Base-by-base conservation (phyloP, 2,329 filamentous ascomycete genomes). In the Aspergillus niger region DNA sequence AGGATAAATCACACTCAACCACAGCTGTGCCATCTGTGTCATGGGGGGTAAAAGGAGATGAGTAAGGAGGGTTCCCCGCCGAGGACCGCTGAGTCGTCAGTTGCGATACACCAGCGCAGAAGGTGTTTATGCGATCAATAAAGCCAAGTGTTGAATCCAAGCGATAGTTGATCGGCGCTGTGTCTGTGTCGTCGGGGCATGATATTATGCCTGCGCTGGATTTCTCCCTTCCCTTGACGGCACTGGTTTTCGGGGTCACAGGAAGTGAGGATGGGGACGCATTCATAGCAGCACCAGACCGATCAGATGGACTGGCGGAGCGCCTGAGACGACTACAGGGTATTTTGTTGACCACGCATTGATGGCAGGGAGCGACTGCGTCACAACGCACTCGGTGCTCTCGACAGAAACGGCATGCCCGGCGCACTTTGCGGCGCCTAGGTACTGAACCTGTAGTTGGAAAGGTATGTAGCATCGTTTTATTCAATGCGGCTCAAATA, bases 381-480 rank as follows among this genome's bases (percentile, higher is more conserved):
- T 69, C 65, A 22, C 68, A 70, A 8, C 65, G 67, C 10, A 67
- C 62, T 5, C 68, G 68, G 15, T 66, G 65, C 47, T 62, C 54
- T 3, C 68, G 64, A 58, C 68, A 70, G 56, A 64, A 65, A 44
- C 65, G 59, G 39, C 68, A 70, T 10, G 68, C 68, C 15, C 60
- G 60, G 10, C 50, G 26, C 8, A 68, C 61, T 47, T 62, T 65
- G 10, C 60, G 61, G 17, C 66, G 65, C 30, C 13, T 48, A 20
- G 44, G 32, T 11, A 36, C 32, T 36, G 32, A 36, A 1, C 32
- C 32, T 36, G 32, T 13, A 5, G 32, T 36, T 5, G 10, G 11
- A 36, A 36, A 36, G 32, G 32, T 36, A 36, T 36, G 32, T 6
- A 36, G 11, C 32, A 36, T 36, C 11, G 5, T 36, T 5, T 11